A percentile compares a stretch with the other conserved stretches of the same genome.
Conservation (phyloP, 2,329 filamentous ascomycete genomes). For the Hypoxylon sp. region DNA sequence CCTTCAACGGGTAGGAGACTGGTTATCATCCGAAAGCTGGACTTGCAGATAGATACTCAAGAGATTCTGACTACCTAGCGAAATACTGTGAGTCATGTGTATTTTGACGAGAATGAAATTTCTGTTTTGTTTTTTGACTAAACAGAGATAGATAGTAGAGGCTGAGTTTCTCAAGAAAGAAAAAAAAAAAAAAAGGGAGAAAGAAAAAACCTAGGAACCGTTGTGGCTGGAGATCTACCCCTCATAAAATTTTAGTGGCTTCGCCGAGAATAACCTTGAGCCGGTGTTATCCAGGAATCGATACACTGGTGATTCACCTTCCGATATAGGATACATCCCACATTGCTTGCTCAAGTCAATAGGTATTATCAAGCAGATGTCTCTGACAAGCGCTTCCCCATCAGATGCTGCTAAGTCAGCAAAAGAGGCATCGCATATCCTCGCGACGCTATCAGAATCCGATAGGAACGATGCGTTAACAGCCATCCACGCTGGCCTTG, state of each 20-base stretch:
- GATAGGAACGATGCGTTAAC: conserved; percentile 87
- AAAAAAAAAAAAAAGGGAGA: neutral
- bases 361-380: conserved; percentile 68
- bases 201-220: neutral
- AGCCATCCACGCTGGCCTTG: conserved; percentile 81
- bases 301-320: conserved; percentile 5
- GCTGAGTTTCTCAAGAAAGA: too few species aligned
- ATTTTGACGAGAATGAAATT: too few species aligned
- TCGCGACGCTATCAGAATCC: conserved; percentile 78
- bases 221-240: neutral
- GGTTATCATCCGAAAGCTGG: too few species aligned
- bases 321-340: conserved; percentile 14
- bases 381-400: conserved; percentile 85
- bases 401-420: conserved; percentile 79
- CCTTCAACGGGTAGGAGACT: too few species aligned
- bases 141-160: too few species aligned
- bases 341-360: conserved; percentile 4
- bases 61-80: too few species aligned
- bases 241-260: neutral
- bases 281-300: conserved; percentile 15
- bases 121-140: too few species aligned
- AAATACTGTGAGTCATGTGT: too few species aligned
- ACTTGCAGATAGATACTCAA: too few species aligned
- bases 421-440: conserved; percentile 80
- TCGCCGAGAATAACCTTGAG: neutral